Conservation (phyloP, 2,329 filamentous ascomycete genomes). For the Epichloe coenophiala region DNA sequence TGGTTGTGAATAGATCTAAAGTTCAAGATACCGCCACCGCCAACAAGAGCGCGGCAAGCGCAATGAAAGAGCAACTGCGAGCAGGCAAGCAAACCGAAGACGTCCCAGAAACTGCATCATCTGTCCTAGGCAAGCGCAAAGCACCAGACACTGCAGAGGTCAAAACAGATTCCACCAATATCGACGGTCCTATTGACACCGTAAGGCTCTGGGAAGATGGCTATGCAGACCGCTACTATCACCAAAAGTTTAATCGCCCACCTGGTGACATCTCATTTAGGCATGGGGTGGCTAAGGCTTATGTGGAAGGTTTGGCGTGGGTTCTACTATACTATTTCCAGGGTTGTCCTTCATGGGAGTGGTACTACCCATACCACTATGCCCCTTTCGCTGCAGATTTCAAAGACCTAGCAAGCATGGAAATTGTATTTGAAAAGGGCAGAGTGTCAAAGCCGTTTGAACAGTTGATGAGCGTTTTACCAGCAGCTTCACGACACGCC, state of each 20-base stretch:
- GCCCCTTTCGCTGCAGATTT: constrained; percentile 96
- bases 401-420: constrained; percentile 64
- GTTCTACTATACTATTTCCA: constrained; percentile 96
- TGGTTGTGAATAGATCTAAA: constrained; percentile 64
- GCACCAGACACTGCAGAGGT: constrained; percentile 20
- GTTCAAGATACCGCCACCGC: constrained; percentile 59
- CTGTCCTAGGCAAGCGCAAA: constrained; percentile 62
- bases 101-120: constrained; percentile 24
- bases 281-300: constrained; percentile 76
- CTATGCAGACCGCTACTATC: constrained; percentile 90
- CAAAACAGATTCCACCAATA: not conserved
- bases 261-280: constrained; percentile 75
- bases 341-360: constrained; percentile 95
- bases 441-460: constrained; percentile 84
- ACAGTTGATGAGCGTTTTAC: constrained; percentile 95
- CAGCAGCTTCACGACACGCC: constrained; percentile 82
- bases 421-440: constrained; percentile 72
- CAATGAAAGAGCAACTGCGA: constrained; percentile 69
- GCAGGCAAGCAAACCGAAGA: constrained; percentile 12
- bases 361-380: constrained; percentile 98
- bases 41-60: constrained; percentile 90
- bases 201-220: constrained; percentile 91
- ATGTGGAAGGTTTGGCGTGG: constrained; percentile 91
- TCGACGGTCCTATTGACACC: constrained; percentile 58
- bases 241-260: constrained; percentile 85